Evolutionary conservation across 2,329 filamentous ascomycete species (phyloP).

Genomic region (Conoideocrella luteorostrata): DNA sequence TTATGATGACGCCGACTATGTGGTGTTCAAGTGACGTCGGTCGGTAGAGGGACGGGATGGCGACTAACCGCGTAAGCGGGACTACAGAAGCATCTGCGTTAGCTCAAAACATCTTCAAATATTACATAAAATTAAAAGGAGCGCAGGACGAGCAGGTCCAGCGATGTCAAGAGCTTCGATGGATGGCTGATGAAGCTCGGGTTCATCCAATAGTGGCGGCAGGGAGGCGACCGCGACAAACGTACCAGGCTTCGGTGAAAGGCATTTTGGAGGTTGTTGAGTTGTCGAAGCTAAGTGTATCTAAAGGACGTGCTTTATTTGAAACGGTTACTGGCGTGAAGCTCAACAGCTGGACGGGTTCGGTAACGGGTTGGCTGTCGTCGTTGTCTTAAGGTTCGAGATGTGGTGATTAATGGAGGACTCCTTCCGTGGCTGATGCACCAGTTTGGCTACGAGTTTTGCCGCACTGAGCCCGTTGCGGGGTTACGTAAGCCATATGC

Average conservation of each 20-base stretch:
- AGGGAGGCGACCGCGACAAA: conserved; percentile 30
- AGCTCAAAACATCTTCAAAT: conserved; percentile 27
- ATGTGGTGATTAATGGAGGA: conserved; percentile 30
- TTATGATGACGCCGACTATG: conserved; percentile 13
- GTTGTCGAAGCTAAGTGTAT: conserved; percentile 14
- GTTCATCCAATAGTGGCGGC: conserved; percentile 22
- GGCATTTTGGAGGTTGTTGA: conserved; percentile 53
- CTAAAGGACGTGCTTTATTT: conserved; percentile 8
- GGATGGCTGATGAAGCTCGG: conserved; percentile 17
- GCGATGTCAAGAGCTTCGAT: conserved; percentile 22
- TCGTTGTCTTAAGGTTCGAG: conserved; percentile 16
- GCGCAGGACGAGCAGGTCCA: conserved; percentile 7
- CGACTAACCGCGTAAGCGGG: conserved; percentile 97
- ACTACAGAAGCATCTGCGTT: conserved; percentile 47
- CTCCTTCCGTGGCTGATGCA: conserved; percentile 30
- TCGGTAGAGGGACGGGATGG: conserved; percentile 19
- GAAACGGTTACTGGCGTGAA: background rate
- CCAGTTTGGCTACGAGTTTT: conserved; percentile 37
- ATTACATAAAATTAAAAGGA: conserved; percentile 3
- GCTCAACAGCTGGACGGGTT: conserved; percentile 14
- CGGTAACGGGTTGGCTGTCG: conserved; percentile 18
- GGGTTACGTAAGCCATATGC: conserved; percentile 7
- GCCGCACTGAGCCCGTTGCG: conserved; percentile 19
- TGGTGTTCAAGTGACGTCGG: conserved; percentile 22
- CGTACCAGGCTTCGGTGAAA: conserved; percentile 73